phyloP scores from a whole-genome alignment of 2,329 filamentous ascomycete genomes.

The Tolypocladium inflatum region DNA sequence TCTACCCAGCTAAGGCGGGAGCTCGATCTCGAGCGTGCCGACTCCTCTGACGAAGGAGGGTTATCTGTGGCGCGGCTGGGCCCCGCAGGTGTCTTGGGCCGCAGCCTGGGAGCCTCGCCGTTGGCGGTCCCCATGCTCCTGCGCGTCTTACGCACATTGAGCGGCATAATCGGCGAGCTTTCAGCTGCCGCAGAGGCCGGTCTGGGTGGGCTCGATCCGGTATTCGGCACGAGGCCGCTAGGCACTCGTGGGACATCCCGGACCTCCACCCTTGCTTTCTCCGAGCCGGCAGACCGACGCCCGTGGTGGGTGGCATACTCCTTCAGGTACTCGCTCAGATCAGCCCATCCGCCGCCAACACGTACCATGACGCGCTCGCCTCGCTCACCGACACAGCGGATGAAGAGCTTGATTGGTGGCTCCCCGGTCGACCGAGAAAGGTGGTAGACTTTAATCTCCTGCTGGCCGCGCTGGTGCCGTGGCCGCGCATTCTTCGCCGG shows the following conservation, averaged over 20 bases:
- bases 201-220: slow-evolving; percentile 31
- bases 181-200: slow-evolving; percentile 30
- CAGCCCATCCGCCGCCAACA: slow-evolving; percentile 96
- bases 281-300: slow-evolving; percentile 45
- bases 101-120: slow-evolving; percentile 19
- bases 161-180: slow-evolving; percentile 32
- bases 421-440: slow-evolving; percentile 75
- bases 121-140: slow-evolving; percentile 29
- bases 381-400: slow-evolving; percentile 81
- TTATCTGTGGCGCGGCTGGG: slow-evolving; percentile 21
- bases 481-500: slow-evolving; percentile 47
- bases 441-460: slow-evolving; percentile 87
- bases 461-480: slow-evolving; percentile 41
- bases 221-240: slow-evolving; percentile 16
- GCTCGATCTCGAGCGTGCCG: slow-evolving; percentile 38
- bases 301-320: slow-evolving; percentile 91
- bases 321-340: slow-evolving; percentile 86
- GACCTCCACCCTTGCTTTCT: slow-evolving; percentile 48
- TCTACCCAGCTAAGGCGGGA: slow-evolving; percentile 48
- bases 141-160: slow-evolving; percentile 46
- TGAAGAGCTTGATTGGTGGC: slow-evolving; percentile 87
- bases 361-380: slow-evolving; percentile 96
- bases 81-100: slow-evolving; percentile 34
- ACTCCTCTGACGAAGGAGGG: slow-evolving; percentile 34
- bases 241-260: slow-evolving; percentile 33